Conservation (phyloP, 805 yeast genomes). For the Yarrowia divulgata region DNA sequence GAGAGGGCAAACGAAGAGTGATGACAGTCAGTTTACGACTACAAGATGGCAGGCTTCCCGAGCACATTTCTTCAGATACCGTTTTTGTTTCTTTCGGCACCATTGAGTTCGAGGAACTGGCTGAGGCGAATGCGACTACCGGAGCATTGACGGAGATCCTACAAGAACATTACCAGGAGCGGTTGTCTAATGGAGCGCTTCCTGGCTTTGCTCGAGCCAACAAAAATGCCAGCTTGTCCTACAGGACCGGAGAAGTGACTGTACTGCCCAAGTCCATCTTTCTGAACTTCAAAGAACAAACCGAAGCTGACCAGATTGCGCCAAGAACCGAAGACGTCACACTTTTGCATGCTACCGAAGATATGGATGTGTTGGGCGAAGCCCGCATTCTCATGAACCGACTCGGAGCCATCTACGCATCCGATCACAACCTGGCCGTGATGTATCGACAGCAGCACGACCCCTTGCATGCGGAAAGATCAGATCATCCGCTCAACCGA, state of each 20-base stretch:
- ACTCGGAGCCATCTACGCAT: constrained; percentile 37
- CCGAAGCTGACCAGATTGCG: constrained; percentile 13
- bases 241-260: constrained; percentile 7
- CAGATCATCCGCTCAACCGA: constrained; percentile 21
- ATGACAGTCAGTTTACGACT: constrained; percentile 14
- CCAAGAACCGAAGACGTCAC: constrained; percentile 16
- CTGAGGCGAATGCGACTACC: neutral
- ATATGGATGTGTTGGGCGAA: constrained; percentile 17
- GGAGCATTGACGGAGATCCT: neutral
- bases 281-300: neutral
- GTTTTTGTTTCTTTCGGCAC: constrained; percentile 25
- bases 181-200: constrained; percentile 11
- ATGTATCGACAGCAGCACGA: constrained; percentile 27
- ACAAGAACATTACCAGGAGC: constrained; percentile 7
- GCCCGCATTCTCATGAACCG: constrained; percentile 34
- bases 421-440: constrained; percentile 7
- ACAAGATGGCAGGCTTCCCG: constrained; percentile 11
- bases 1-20: neutral
- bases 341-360: constrained; percentile 9
- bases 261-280: constrained; percentile 17
- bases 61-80: neutral
- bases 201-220: constrained; percentile 22
- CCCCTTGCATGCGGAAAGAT: constrained; percentile 11
- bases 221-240: constrained; percentile 5
- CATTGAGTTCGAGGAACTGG: neutral